phyloP scores from a whole-genome alignment of 306 rosid species.

The Trichosanthes cucumerina region DNA sequence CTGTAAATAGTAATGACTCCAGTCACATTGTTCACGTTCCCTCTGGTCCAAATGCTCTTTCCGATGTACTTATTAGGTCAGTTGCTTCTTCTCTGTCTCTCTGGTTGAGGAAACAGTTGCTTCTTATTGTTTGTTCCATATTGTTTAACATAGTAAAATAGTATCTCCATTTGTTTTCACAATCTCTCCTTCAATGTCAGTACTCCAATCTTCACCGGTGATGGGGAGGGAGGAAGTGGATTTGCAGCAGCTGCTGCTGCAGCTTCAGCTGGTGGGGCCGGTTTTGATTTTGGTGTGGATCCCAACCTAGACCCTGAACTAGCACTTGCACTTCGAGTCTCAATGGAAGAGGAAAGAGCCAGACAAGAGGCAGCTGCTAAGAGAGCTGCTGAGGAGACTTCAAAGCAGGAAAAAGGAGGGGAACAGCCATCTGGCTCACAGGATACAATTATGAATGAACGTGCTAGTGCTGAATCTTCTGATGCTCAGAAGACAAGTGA shows the following conservation, averaged over 20 bases:
- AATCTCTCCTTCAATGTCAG: conserved; percentile 28
- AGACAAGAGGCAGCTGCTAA: conserved; percentile 99
- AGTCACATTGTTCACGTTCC: conserved; percentile 61
- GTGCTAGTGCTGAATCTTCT: conserved; percentile 42
- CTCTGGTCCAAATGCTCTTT: conserved; percentile 44
- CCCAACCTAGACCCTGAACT: conserved; percentile 98
- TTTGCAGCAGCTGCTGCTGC: conserved; percentile 92
- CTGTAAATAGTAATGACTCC: conserved; percentile 71
- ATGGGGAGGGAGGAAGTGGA: conserved; percentile 94
- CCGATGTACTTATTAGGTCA: conserved; percentile 66
- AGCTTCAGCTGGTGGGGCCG: conserved; percentile 87
- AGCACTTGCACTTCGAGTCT: conserved; percentile 97
- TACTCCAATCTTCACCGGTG: conserved; percentile 93
- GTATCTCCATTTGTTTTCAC: not conserved
- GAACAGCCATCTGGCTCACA: conserved; percentile 61
- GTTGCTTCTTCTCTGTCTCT: not conserved
- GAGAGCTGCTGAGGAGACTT: conserved; percentile 79
- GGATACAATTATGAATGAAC: conserved; percentile 81
- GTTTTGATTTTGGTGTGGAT: conserved; percentile 96
- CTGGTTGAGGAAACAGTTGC: not conserved
- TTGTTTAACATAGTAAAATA: not conserved
- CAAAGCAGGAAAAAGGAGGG: conserved; percentile 68
- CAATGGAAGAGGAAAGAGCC: conserved; percentile 99
- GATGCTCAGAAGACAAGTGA: conserved; percentile 59
- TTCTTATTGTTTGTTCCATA: not conserved